Base-by-base conservation (phyloP, 306 rosid species). In the Prosopis cineraria region DNA sequence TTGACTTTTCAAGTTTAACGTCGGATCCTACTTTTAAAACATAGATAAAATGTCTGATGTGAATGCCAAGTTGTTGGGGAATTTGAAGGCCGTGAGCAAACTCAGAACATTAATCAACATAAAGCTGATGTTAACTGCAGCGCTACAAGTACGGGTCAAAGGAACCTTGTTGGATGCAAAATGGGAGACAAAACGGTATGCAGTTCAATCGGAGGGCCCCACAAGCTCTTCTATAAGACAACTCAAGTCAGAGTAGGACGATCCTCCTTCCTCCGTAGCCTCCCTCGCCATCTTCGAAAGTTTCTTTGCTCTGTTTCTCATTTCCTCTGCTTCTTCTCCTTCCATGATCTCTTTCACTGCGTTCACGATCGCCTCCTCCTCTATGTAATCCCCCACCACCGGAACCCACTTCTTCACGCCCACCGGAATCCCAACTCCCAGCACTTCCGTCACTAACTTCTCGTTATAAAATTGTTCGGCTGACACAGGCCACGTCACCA, bases 401-500 rank as follows among this genome's bases (percentile, higher is more conserved):
- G 37, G 53, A n/a, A 31, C 52, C 62, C 78, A 70, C 20, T 33
- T 60, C 41, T 41, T 41, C 6, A 72, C 87, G 2, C 89, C 85
- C 53, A 83, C 86, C 3, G 80, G 36, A 8, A 86, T 78, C 7
- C 89, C 89, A 73, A 73, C 77, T 22, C 64, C 68, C 0, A 76
- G 76, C 3, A 80, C 27, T 17, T 77, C 83, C 3, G 40, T 73
- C 70, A 86, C 6, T 12, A 86, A 83, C 79, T 76, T 86, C 0
- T 83, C 89, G 11, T 86, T 86, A 64, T 83, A 83, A 58, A 86
- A 86, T 13, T 86, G 89, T 12, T 86, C 89, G 0, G 75, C 87
- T 48, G 27, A 37, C 55, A 80, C 44, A 2, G 89, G 89, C 87
- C 89, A 86, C 0, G 89, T 80, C 70, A 83, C 87, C 79, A 83